These are phyloP conservation scores for Quercus berberidifolia DNA, from an alignment of 306 rosid species.

Conservation along the genomic window DNA sequence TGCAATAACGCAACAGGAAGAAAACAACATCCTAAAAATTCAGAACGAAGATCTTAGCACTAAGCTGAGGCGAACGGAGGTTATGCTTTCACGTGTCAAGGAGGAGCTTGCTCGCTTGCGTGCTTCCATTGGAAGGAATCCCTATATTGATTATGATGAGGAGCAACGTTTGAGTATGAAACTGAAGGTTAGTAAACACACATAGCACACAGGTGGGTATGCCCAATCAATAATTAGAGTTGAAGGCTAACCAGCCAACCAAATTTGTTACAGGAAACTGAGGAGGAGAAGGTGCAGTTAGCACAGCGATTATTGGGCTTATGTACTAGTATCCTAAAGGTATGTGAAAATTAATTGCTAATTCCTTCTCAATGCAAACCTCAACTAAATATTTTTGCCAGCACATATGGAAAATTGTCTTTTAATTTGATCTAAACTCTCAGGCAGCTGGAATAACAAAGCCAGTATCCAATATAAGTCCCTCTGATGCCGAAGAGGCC, in stretches of 20 bases:
- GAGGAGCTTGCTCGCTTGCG: constrained; percentile 62
- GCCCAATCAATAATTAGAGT: constrained; percentile 1
- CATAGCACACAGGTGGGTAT: neutral
- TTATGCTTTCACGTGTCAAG: constrained; percentile 56
- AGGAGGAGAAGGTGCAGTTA: constrained; percentile 77
- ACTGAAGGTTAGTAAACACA: constrained; percentile 56
- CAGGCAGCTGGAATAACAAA: constrained; percentile 84
- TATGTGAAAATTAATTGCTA: constrained; percentile 3
- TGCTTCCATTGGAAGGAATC: constrained; percentile 46
- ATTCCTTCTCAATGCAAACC: neutral
- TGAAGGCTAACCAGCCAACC: constrained; percentile 17
- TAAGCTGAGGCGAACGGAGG: constrained; percentile 56
- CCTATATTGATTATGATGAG: constrained; percentile 61
- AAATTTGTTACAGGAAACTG: constrained; percentile 55
- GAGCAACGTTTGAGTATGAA: constrained; percentile 61
- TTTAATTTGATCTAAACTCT: constrained; percentile 10
- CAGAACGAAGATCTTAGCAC: constrained; percentile 70
- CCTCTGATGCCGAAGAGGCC: constrained; percentile 74
- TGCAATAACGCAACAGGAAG: constrained; percentile 58
- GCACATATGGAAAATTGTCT: neutral
- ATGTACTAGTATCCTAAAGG: constrained; percentile 73
- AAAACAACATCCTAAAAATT: constrained; percentile 67
- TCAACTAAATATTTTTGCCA: neutral
- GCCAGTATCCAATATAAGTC: constrained; percentile 44
- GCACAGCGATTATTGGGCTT: constrained; percentile 70